A percentile compares a stretch with the other conserved stretches of the same genome.
These are phyloP conservation scores for Psidium friedrichsthalianum DNA, from an alignment of 345 rosid genomes.

Conservation along the genomic window DNA sequence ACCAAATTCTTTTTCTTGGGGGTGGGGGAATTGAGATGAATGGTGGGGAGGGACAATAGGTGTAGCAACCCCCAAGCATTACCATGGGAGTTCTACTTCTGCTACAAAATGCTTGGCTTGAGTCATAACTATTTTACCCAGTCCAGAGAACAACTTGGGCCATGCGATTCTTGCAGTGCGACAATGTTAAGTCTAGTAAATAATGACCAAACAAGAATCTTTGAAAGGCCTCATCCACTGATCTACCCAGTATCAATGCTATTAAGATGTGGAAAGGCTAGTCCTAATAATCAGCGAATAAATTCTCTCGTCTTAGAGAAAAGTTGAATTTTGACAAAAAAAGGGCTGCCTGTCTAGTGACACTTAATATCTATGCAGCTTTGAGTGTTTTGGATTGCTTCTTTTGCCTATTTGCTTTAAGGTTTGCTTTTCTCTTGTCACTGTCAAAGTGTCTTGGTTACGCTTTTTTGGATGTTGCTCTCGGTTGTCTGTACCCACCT, in stretches of 20 bases:
- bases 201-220: neutral
- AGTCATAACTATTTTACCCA: neutral
- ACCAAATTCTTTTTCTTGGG: neutral
- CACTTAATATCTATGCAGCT: neutral
- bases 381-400: neutral
- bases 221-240: neutral
- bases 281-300: neutral
- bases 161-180: neutral
- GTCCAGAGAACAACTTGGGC: neutral
- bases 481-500: neutral
- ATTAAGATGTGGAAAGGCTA: neutral
- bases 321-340: neutral
- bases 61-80: neutral
- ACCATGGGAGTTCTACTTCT: neutral
- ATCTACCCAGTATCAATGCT: neutral
- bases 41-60: neutral
- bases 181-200: neutral
- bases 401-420: neutral
- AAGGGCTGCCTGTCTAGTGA: neutral
- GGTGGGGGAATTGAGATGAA: neutral
- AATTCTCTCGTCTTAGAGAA: neutral
- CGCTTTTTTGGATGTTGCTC: neutral
- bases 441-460: neutral
- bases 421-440: neutral
- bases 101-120: neutral